Evolutionary conservation across 305 asterid genomes (phyloP), one percentile per base, ranked within the genome.

Genomic region (Fraxinus greggii): DNA sequence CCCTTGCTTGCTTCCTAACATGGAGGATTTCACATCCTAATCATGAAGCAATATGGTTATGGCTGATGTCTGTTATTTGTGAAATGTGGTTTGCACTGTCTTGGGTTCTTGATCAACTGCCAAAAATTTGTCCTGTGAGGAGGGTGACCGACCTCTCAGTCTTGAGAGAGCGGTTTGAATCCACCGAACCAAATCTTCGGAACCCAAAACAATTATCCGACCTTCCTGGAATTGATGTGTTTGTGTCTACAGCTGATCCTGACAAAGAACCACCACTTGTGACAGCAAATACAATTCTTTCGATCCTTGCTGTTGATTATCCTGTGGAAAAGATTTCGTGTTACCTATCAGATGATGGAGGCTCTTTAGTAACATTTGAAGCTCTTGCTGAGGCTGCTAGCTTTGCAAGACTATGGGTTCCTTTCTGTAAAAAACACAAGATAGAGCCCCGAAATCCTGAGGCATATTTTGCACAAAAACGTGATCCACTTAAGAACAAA

Each of bases 351-450:
- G 99, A 95, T 26, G 99, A 95, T 80, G 98, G 98, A 5, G 99
- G 98, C 6, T 93, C 98, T 13, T 82, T 95, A 17, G 93, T 95
- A 24, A 94, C 98, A 32, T 95, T 95, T 40, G 97, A 95, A 79
- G 99, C 99, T 23, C 83, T 95, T 40, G 99, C 99, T 2, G 98
- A 95, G 85, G 97, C 95, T 9, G 97, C 97, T 33, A 92, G 97
- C 83, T 95, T 95, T 28, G 97, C 98, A 1, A 89, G 90, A 69
- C 78, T 84, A n/a, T 95, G 98, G 98, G 97, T 93, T 9, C 98
- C 98, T 0, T 95, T 95, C 80, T 93, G 98, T 24, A 83, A 86
- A 24, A 95, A 95, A 26, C 98, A 95, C 83, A 84, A 81, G 76
- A 93, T 95, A 35, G 98, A 95, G 76, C 98, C 95, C 0, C 83